Evolutionary conservation across 805 yeast species (phyloP).

Genomic region (Starmerella apicola): DNA sequence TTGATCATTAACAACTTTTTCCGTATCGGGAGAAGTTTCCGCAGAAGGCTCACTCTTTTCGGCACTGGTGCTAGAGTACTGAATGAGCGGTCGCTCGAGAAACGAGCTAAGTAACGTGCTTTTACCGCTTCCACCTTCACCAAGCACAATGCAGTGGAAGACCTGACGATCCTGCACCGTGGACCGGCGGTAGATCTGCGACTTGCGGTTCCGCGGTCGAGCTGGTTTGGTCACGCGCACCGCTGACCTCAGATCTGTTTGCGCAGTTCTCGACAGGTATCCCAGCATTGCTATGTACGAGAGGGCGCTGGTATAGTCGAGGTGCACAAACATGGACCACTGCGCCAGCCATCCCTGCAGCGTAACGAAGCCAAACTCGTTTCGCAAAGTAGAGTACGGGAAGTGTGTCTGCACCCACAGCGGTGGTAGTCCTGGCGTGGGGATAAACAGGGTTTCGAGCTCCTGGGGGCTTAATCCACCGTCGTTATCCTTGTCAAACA

Average conservation of each 20-base stretch:
- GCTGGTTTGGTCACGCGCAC: conserved; percentile 75
- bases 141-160: conserved; percentile 78
- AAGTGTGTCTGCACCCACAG: conserved; percentile 78
- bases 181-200: conserved; percentile 53
- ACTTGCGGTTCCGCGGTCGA: conserved; percentile 50
- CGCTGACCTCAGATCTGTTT: conserved; percentile 34
- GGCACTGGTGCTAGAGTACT: too few relatives aligned
- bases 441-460: conserved; percentile 53
- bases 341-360: conserved; percentile 98
- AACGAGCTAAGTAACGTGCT: conserved; percentile 74
- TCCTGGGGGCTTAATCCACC: conserved; percentile 82
- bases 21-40: too few relatives aligned
- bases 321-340: conserved; percentile 91
- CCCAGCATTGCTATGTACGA: conserved; percentile 87
- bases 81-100: conserved; percentile 32
- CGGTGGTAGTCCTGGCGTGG: conserved; percentile 87
- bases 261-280: conserved; percentile 38
- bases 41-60: too few relatives aligned
- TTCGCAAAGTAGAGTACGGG: conserved; percentile 78
- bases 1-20: too few relatives aligned
- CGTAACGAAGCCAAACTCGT: conserved; percentile 80
- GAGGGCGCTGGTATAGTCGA: conserved; percentile 71
- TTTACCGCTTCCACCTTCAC: conserved; percentile 79
- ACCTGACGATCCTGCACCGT: conserved; percentile 71
- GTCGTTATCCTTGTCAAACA: conserved; percentile 89